These are phyloP conservation scores for Beta vulgaris DNA, from an alignment of 148 eudicot species.

Conservation along the genomic window DNA sequence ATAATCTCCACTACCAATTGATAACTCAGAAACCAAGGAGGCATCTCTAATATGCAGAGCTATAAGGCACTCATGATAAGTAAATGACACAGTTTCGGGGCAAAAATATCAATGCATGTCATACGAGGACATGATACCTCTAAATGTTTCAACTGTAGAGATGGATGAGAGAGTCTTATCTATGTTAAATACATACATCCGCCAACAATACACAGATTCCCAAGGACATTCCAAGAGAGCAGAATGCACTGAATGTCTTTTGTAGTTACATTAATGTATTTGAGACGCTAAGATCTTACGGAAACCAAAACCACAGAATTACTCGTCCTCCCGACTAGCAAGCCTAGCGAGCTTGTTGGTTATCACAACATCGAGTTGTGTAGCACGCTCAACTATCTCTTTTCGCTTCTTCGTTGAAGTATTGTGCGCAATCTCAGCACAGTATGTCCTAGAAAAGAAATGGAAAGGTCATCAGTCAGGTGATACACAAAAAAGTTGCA, in stretches of 20 bases:
- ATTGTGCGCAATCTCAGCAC: constrained; percentile 44
- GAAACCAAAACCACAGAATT: neutral
- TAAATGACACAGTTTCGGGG: constrained; percentile 13
- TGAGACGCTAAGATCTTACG: neutral
- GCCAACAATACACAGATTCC: neutral
- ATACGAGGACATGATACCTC: neutral
- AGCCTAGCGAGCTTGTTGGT: constrained; percentile 58
- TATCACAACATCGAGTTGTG: constrained; percentile 44
- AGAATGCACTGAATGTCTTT: neutral
- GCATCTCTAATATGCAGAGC: constrained; percentile 12
- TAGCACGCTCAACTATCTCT: constrained; percentile 43
- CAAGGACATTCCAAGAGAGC: neutral
- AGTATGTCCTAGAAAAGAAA: constrained; percentile 39
- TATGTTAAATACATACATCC: neutral
- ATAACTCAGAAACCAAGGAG: neutral
- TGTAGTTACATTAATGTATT: neutral
- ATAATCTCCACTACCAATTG: neutral
- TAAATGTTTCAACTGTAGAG: constrained; percentile 6
- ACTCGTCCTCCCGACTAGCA: constrained; percentile 57
- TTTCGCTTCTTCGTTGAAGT: constrained; percentile 40
- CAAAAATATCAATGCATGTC: neutral
- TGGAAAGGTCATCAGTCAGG: too few species aligned
- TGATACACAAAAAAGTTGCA: neutral
- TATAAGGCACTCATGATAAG: neutral
- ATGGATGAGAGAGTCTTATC: neutral